Percentiles rank a stretch among this genome's conserved stretches.
These are phyloP conservation scores for Emericellopsis terricola DNA, from an alignment of 495 filamentous ascomycete species.

Conservation along the genomic window DNA sequence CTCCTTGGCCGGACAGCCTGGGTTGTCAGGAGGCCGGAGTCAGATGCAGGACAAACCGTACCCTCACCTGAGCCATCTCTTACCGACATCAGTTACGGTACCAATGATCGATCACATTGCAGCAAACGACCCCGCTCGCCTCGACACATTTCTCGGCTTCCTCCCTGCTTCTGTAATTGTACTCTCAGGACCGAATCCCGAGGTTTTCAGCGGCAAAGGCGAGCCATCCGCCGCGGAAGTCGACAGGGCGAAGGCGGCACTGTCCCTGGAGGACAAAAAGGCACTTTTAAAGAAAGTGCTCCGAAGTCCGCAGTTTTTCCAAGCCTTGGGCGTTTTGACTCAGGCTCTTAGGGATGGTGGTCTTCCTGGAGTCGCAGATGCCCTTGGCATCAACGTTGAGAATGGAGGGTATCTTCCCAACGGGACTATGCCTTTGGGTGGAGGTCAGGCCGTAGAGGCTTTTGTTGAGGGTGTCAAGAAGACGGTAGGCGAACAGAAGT, in stretches of 20 bases:
- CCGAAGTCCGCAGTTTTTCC: conserved; percentile 78
- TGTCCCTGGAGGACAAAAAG: conserved; percentile 63
- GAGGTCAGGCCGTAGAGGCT: conserved; percentile 72
- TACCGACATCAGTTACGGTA: conserved; percentile 57
- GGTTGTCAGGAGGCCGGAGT: conserved; percentile 9
- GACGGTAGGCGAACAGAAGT: conserved; percentile 40
- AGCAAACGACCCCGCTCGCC: conserved; percentile 21
- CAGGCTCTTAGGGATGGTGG: conserved; percentile 85
- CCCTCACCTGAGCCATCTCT: conserved; percentile 75
- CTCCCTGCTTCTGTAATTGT: conserved; percentile 53
- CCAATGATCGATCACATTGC: conserved; percentile 53
- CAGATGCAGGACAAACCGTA: conserved; percentile 41
- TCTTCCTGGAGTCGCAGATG: conserved; percentile 73
- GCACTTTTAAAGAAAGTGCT: conserved; percentile 65
- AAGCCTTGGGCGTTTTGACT: conserved; percentile 70
- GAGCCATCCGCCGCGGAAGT: conserved; percentile 49
- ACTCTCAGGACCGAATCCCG: conserved; percentile 46
- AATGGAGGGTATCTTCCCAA: conserved; percentile 68
- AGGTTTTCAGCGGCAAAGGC: conserved; percentile 14
- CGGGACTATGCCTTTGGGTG: conserved; percentile 64
- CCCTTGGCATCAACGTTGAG: conserved; percentile 56
- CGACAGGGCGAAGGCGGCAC: conserved; percentile 52
- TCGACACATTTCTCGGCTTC: conserved; percentile 58
- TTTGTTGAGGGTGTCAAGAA: conserved; percentile 79
- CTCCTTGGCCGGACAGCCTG: conserved; percentile 49